Evolutionary conservation across 768 basidiomycete genomes (phyloP).

Genomic region (Boletus rufocinnamomeus): DNA sequence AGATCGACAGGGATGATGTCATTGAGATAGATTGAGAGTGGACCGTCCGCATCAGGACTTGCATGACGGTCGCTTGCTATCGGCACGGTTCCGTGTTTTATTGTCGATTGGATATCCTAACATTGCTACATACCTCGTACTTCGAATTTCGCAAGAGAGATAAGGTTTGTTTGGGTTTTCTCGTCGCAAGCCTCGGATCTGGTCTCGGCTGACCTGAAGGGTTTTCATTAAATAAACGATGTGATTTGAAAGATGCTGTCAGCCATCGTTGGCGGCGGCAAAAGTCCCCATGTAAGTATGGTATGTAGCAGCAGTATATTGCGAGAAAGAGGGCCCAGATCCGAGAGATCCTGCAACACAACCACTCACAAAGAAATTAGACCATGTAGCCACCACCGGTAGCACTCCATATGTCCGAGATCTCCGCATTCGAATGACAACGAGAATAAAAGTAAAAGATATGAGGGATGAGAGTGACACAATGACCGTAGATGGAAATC

Average conservation of each 20-base stretch:
- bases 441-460: no score
- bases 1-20: constrained; percentile 56
- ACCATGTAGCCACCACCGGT: not conserved
- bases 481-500: no score
- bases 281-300: no score
- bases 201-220: not conserved
- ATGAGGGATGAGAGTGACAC: no score
- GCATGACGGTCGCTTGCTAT: not conserved
- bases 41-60: no score
- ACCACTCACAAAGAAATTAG: not conserved
- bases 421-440: no score
- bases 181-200: not conserved
- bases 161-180: not conserved
- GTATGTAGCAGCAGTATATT: not conserved
- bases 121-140: not conserved
- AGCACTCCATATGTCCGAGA: no score
- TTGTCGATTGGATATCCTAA: not conserved
- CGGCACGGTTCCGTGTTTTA: not conserved
- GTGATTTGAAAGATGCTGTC: not conserved
- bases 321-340: not conserved
- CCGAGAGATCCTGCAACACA: not conserved
- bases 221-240: not conserved
- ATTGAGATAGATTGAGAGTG: constrained; percentile 54
- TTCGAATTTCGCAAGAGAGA: not conserved
- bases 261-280: not conserved